phyloP scores from a whole-genome alignment of 2,329 filamentous ascomycete genomes.

The Hansfordia pulvinata region DNA sequence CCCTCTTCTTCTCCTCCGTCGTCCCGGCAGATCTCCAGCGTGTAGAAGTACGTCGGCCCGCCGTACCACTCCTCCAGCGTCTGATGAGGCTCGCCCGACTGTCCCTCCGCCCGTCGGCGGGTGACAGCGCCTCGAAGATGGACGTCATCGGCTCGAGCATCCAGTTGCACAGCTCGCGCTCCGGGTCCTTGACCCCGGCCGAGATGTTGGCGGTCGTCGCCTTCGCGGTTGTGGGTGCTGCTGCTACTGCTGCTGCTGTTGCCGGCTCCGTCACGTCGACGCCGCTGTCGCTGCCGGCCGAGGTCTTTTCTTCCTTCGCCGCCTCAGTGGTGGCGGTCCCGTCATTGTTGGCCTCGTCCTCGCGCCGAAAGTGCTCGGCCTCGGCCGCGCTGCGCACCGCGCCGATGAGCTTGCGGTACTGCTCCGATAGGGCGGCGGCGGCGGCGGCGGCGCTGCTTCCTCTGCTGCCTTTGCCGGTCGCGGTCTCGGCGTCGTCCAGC shows the following conservation, averaged over 20 bases:
- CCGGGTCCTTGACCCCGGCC: no score
- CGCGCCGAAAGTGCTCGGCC: background rate
- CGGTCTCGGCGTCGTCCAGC: no score
- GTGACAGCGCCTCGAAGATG: constrained; percentile 1
- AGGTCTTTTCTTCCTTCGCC: background rate
- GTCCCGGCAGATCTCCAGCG: background rate
- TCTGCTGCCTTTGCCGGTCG: no score
- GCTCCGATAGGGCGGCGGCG: background rate
- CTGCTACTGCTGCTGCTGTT: background rate
- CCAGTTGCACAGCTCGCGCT: constrained; percentile 1
- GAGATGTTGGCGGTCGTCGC: no score
- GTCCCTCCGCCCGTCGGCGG: background rate
- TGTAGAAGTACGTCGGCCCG: constrained; percentile 3
- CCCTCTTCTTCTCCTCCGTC: no score
- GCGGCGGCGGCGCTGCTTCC: no score
- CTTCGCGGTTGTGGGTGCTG: no score
- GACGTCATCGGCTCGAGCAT: constrained; percentile 1
- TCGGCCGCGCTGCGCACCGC: constrained; percentile 1
- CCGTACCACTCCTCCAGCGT: constrained; percentile 2
- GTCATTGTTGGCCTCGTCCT: background rate
- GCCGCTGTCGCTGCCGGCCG: background rate
- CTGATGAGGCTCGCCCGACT: background rate
- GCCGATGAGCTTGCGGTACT: background rate
- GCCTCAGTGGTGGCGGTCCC: background rate
- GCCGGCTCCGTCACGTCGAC: background rate